Base-by-base conservation (phyloP, 805 yeast genomes). In the Kodamaea sagamina region DNA sequence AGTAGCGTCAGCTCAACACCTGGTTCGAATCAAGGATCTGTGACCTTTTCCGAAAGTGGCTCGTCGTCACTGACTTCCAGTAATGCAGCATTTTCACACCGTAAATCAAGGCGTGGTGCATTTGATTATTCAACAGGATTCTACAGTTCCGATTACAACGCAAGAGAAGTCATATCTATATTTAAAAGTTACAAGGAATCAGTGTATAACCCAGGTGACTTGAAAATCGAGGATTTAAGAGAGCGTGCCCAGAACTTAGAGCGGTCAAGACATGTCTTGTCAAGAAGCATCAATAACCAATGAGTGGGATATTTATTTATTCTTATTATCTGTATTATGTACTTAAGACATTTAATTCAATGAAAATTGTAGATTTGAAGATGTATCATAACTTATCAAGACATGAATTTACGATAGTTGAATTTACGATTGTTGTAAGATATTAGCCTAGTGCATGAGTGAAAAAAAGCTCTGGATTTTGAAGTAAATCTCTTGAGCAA, bases 141-240 rank as follows among this genome's bases (percentile, higher is more conserved):
- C n/a, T 57, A 55, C 36, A 47, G 48, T 10, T 50, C 51, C 17
- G 72, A 67, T 36, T 67, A 57, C 42, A 55, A 62, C 45, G 60
- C 65, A 1, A 26, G 27, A 4, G 34, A 46, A 11, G 38, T 50
- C 11, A 31, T 56, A n/a, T 28, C 32, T 5, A 32, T 38, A 18
- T 48, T 47, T 24, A 41, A 28, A 10, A 22, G 32, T 9, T 37
- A 47, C 17, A 42, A 44, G 22, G 36, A 46, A 31, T 27, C 39
- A 1, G 32, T 42, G 7, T 58, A 51, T 47, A 41, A 39, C 8
- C 26, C 39, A 2, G 35, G 45, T 18, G 38, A 45, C 17, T 28
- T 40, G 8, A 26, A 44, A 2, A 31, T 57, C 21, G 49, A 49
- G 16, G 46, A 44, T 9, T 36, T 47, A 25, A 47, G 56, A 16